A percentile compares a stretch with the other conserved stretches of the same genome.
Conservation (phyloP, 768 basidiomycete genomes). For the Multifurca ochricompacta region DNA sequence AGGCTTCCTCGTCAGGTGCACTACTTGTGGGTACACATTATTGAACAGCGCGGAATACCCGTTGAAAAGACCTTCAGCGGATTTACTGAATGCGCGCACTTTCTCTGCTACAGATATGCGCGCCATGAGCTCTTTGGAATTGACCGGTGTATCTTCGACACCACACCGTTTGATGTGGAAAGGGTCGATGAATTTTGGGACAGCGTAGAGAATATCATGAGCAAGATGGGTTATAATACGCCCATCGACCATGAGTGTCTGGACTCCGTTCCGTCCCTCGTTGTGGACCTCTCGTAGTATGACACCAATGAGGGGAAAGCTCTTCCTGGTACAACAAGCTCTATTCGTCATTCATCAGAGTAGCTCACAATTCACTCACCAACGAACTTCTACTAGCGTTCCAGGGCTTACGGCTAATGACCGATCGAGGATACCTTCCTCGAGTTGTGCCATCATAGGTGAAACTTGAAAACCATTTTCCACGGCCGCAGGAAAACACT, state of each 20-base stretch:
- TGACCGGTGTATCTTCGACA: conserved; percentile 23
- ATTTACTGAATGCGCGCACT: conserved; percentile 46
- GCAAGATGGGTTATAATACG: background rate
- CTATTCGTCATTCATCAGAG: background rate
- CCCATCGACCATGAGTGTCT: conserved; percentile 6
- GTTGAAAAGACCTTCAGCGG: conserved; percentile 35
- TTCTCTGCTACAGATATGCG: conserved; percentile 55
- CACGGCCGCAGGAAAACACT: background rate
- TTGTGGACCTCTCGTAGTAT: conserved; percentile 2
- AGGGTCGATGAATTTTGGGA: conserved; percentile 47
- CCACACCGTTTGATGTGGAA: conserved; percentile 48
- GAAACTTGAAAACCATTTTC: background rate
- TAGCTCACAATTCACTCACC: conserved; percentile 17
- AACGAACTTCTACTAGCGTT: conserved; percentile 27
- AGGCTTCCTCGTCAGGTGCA: conserved; percentile 40
- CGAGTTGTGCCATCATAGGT: background rate
- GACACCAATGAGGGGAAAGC: background rate
- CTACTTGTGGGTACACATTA: conserved; percentile 38
- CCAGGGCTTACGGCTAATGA: conserved; percentile 22
- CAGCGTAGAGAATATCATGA: conserved; percentile 50
- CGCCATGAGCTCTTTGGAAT: conserved; percentile 40
- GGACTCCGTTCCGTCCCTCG: conserved; percentile 8
- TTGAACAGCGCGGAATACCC: conserved; percentile 27
- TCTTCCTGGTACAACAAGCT: background rate
- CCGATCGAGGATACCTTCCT: background rate